Base-by-base conservation (phyloP, 331 rosid genomes). In the Quercus lobata region DNA sequence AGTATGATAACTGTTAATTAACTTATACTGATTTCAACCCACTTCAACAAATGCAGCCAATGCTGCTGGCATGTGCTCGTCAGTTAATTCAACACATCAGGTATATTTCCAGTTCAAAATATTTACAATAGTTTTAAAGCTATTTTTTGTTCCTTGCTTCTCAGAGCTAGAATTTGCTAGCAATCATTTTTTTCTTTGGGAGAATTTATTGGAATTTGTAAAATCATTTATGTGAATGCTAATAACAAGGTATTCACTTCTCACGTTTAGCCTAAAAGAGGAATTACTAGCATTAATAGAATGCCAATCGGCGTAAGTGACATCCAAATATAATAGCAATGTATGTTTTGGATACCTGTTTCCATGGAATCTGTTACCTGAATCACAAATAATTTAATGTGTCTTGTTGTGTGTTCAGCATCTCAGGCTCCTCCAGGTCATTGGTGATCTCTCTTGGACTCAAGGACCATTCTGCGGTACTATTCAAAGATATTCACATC, bases 361-460 rank as follows among this genome's bases (percentile, higher is more conserved):
- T 65, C 71, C 71, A 3, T 30, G 3, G 44, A 30, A 65, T 30
- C 41, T 49, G 17, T 30, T 27, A 18, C 12, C 71, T 65, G 71
- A 65, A 65, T 30, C 14, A 17, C 24, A 29, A 30, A 30, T 65
- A 68, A 19, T 17, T 68, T 34, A 18, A 19, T 35, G 24, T 1
- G 14, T 68, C 25, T 56, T 27, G 69, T 80, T 81, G 71, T 61
- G 58, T 86, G 62, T 84, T 85, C 92, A 95, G 98, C 81, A 78
- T 34, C 61, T 84, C 93, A 19, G 92, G 97, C 22, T 85, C 94
- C 66, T 84, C 95, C 52, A 89, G n/a, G 82, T 84, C 92, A 3
- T 86, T 95, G 78, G 82, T 95, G 84, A 89, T 95, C 71, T 91
- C 97, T 72, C 98, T 95, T 75, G 97, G 98, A 78, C 97, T 95